Evolutionary conservation across 345 rosid species (phyloP).

Genomic region (Eucalyptus paniculata): DNA sequence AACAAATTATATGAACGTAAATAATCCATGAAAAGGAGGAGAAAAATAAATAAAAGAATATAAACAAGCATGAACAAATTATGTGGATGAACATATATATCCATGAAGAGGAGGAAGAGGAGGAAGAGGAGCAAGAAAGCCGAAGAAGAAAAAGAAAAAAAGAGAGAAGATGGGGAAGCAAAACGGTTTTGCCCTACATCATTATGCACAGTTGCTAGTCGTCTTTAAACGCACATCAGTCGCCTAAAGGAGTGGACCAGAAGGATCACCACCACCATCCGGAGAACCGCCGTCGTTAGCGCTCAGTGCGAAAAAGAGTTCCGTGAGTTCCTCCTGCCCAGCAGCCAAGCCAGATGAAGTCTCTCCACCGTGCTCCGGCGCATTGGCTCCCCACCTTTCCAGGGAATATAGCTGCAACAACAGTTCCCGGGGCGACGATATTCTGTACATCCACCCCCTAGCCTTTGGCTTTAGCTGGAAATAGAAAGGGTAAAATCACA

Average conservation of each 20-base stretch:
- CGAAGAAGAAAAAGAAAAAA: not conserved
- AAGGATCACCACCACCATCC: constrained; percentile 8
- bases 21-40: not conserved
- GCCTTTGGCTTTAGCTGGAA: constrained; percentile 46
- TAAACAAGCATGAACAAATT: not conserved
- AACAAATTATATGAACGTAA: not conserved
- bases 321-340: constrained; percentile 34
- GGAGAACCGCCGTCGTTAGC: constrained; percentile 23
- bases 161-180: not conserved
- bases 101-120: not conserved
- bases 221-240: not conserved
- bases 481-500: constrained; percentile 13
- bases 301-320: constrained; percentile 31
- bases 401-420: constrained; percentile 40
- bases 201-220: not conserved
- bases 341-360: constrained; percentile 9
- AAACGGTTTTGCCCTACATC: not conserved
- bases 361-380: constrained; percentile 14
- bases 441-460: constrained; percentile 37
- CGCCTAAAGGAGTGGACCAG: not conserved
- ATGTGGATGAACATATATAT: not conserved
- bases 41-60: not conserved
- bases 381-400: constrained; percentile 17
- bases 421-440: constrained; percentile 32
- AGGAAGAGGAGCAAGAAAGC: not conserved